phyloP scores from a whole-genome alignment of 345 rosid genomes.

The Sonneratia caseolaris region DNA sequence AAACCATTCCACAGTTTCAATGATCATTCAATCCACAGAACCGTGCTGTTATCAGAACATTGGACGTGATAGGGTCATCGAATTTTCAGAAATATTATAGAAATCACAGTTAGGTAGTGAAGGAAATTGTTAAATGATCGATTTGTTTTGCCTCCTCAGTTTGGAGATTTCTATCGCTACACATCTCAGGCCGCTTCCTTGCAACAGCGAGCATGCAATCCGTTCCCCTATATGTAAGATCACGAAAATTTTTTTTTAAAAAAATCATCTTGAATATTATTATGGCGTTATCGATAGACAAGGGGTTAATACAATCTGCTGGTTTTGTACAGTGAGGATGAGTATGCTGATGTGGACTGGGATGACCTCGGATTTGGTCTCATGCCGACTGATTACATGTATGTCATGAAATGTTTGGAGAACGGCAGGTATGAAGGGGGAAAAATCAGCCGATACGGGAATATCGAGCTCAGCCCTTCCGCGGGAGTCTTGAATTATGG shows the following conservation, averaged over 20 bases:
- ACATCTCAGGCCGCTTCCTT: conserved; percentile 27
- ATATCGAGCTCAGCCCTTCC: conserved; percentile 64
- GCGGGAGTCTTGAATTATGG: conserved; percentile 81
- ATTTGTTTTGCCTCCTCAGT: conserved; percentile 13
- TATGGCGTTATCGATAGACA: neutral
- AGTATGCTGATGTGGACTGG: conserved; percentile 71
- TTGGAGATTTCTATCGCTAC: conserved; percentile 17
- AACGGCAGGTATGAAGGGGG: conserved; percentile 42
- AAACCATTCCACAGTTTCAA: too few species aligned
- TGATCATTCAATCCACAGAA: neutral
- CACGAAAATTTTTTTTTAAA: neutral
- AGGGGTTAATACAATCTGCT: neutral
- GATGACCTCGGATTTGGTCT: conserved; percentile 70
- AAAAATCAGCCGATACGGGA: conserved; percentile 37
- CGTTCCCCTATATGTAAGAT: conserved; percentile 20
- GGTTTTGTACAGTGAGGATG: conserved; percentile 22
- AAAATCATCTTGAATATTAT: neutral
- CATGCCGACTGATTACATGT: conserved; percentile 68
- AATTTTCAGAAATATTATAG: neutral
- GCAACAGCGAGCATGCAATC: conserved; percentile 15
- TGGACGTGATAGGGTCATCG: neutral
- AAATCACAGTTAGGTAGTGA: too few species aligned
- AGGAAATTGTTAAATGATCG: neutral
- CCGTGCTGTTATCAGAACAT: neutral
- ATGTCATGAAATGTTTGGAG: conserved; percentile 41